Conservation (phyloP, 257 asterid species). For the Jacaranda mimosifolia region DNA sequence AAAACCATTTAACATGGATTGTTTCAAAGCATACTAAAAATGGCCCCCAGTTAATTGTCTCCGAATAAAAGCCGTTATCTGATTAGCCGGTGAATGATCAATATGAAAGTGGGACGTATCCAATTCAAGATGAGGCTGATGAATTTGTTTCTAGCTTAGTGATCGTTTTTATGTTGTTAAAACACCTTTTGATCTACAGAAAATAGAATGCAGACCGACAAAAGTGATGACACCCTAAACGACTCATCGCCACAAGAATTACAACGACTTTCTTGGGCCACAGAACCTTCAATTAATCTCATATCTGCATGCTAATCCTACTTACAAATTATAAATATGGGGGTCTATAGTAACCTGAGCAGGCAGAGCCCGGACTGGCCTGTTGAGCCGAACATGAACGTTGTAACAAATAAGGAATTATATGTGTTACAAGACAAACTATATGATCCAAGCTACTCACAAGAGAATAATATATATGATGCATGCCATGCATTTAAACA, state of each 20-base stretch:
- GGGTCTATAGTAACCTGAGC: neutral
- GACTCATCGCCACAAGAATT: slow-evolving; percentile 13
- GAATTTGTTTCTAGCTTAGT: neutral
- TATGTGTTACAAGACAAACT: neutral
- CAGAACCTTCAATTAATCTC: neutral
- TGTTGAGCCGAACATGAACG: neutral
- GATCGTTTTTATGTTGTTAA: too few species aligned
- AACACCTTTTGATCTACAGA: too few species aligned
- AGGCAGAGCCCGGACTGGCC: neutral
- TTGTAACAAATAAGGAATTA: neutral
- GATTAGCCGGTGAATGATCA: slow-evolving; percentile 35
- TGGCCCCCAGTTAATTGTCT: slow-evolving; percentile 45
- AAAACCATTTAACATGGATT: slow-evolving; percentile 38
- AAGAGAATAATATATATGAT: neutral
- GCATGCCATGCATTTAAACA: neutral
- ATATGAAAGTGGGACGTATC: slow-evolving; percentile 32
- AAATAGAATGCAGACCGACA: slow-evolving; percentile 11
- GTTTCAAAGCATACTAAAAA: slow-evolving; percentile 45
- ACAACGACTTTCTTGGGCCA: slow-evolving; percentile 3
- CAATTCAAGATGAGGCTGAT: slow-evolving; percentile 22
- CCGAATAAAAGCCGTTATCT: slow-evolving; percentile 43
- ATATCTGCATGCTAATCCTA: neutral
- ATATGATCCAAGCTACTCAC: neutral
- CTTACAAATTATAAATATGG: neutral
- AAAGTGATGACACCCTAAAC: neutral